phyloP scores from a whole-genome alignment of 2,329 filamentous ascomycete species.

The Arthrinium phaeospermum region DNA sequence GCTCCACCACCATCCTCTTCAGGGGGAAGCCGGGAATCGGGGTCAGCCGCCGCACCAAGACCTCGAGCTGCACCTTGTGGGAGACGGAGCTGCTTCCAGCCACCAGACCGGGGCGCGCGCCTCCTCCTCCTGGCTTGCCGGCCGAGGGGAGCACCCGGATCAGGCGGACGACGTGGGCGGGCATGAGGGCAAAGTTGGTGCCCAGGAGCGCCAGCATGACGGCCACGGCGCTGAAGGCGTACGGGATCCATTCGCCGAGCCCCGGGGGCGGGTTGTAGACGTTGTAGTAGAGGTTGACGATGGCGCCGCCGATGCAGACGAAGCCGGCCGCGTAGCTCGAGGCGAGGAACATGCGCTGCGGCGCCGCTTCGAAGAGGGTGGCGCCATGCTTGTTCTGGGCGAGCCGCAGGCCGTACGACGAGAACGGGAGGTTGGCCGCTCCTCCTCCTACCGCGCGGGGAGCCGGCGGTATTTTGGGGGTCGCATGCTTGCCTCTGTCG shows the following conservation, averaged over 20 bases:
- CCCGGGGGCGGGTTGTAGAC: constrained; percentile 56
- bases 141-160: constrained; percentile 60
- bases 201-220: constrained; percentile 65
- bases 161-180: constrained; percentile 60
- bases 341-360: constrained; percentile 67
- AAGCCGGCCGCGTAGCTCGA: constrained; percentile 62
- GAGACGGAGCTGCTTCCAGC: not conserved
- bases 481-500: not conserved
- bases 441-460: not conserved
- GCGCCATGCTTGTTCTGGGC: constrained; percentile 61
- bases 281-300: constrained; percentile 56
- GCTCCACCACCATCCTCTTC: constrained; percentile 48
- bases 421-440: constrained; percentile 36
- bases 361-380: constrained; percentile 68
- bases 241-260: constrained; percentile 61
- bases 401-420: constrained; percentile 57
- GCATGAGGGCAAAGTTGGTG: constrained; percentile 63
- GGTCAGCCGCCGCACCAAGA: constrained; percentile 53
- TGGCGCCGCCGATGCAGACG: constrained; percentile 58
- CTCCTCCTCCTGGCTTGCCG: constrained; percentile 22
- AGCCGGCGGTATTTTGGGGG: not conserved
- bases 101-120: not conserved
- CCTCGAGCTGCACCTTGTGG: constrained; percentile 53
- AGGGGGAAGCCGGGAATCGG: constrained; percentile 52
- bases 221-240: constrained; percentile 63